These are phyloP conservation scores for Aureobasidium uvarum DNA, from an alignment of 2,329 filamentous ascomycete genomes.

Conservation along the genomic window DNA sequence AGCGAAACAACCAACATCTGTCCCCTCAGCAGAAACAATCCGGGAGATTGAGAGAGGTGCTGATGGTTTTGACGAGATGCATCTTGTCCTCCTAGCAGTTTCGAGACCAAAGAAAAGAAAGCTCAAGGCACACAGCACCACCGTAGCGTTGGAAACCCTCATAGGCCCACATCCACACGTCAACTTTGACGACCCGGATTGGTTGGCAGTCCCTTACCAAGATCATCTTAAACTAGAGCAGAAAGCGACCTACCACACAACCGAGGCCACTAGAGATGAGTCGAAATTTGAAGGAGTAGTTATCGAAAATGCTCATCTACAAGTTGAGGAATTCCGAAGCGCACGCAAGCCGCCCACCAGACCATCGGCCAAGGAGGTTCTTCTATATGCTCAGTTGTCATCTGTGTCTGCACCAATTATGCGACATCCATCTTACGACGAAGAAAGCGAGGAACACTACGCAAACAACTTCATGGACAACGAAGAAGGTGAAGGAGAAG, in stretches of 20 bases:
- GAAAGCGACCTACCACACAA: background rate
- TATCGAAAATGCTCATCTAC: background rate
- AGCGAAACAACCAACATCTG: background rate
- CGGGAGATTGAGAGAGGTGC: constrained; percentile 1
- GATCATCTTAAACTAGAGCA: background rate
- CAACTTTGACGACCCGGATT: background rate
- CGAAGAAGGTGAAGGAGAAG: background rate
- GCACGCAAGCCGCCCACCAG: background rate
- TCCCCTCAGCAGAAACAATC: background rate
- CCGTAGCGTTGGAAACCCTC: background rate
- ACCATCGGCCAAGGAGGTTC: background rate
- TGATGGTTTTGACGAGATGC: background rate
- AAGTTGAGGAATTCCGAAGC: background rate
- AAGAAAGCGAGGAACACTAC: background rate
- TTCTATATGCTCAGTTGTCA: background rate
- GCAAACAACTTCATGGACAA: background rate
- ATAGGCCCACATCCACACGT: constrained; percentile 13
- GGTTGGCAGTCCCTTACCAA: background rate
- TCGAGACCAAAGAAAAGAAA: background rate
- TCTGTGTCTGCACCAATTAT: constrained; percentile 4
- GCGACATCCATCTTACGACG: background rate
- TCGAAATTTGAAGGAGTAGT: background rate
- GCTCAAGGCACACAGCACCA: background rate
- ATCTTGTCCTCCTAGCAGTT: background rate
- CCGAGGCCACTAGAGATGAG: background rate